A percentile compares a stretch with the other conserved stretches of the same genome.
Conservation (phyloP, 108 stramenopile genomes). For the Parietichytrium sp. region DNA sequence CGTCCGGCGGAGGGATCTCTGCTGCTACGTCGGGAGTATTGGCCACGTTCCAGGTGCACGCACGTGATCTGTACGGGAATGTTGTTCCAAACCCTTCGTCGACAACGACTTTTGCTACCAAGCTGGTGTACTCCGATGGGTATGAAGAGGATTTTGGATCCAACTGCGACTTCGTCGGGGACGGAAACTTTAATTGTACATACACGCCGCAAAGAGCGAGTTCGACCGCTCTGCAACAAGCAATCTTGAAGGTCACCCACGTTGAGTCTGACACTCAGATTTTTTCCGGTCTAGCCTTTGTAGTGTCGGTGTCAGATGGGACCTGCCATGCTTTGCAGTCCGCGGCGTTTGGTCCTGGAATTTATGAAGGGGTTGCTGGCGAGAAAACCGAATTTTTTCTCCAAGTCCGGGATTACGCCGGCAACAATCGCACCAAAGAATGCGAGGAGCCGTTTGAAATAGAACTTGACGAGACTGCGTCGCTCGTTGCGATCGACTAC, state of each 20-base stretch:
- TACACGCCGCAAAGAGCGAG: too few relatives aligned
- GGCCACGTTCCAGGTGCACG: background rate
- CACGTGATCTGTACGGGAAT: background rate
- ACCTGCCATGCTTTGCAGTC: background rate
- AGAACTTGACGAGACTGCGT: background rate
- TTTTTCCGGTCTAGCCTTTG: background rate
- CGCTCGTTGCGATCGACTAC: too few relatives aligned
- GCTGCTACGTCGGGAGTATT: background rate
- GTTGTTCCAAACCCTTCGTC: background rate
- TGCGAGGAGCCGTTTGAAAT: background rate
- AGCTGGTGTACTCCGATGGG: background rate
- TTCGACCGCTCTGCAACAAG: background rate
- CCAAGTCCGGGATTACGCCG: background rate
- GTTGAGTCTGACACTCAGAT: background rate
- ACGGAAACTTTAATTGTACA: background rate
- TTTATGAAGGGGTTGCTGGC: background rate
- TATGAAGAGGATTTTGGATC: background rate
- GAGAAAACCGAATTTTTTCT: background rate
- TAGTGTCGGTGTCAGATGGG: background rate
- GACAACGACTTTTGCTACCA: background rate
- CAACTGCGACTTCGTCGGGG: background rate
- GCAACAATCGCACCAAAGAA: background rate
- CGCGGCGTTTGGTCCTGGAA: background rate
- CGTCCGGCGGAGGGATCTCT: background rate
- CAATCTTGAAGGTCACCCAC: background rate